phyloP scores from a whole-genome alignment of 1,284 basidiomycete genomes.

The Tilletia caries region DNA sequence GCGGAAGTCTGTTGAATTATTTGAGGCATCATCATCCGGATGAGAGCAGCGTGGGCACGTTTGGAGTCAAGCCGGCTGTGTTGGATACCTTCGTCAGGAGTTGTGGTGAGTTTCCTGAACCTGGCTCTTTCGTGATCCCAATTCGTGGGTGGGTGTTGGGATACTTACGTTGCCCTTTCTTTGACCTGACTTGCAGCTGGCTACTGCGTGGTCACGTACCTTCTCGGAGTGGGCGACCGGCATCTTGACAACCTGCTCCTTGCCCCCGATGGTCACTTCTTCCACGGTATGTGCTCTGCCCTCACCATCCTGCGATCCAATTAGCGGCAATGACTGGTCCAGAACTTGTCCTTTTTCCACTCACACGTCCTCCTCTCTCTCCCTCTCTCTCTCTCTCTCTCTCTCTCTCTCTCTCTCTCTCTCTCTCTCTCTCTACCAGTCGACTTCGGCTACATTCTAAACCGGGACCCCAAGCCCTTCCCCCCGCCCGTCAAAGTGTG shows the following conservation, averaged over 20 bases:
- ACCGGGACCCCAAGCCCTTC: constrained; percentile 95
- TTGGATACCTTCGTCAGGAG: constrained; percentile 95
- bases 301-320: no score
- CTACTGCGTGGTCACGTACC: constrained; percentile 95
- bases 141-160: not conserved
- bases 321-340: no score
- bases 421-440: constrained; percentile 57
- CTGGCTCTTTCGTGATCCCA: constrained; percentile 5
- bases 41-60: constrained; percentile 85
- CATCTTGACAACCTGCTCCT: constrained; percentile 94
- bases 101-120: constrained; percentile 70
- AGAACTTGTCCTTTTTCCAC: not conserved
- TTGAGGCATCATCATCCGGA: constrained; percentile 80
- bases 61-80: constrained; percentile 83
- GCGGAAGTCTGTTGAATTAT: constrained; percentile 83
- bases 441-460: constrained; percentile 97
- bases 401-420: no score
- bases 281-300: constrained; percentile 48
- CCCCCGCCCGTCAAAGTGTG: constrained; percentile 97
- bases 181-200: constrained; percentile 65
- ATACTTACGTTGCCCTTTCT: constrained; percentile 9
- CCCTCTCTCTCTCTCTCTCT: not conserved
- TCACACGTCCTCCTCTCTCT: not conserved
- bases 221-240: constrained; percentile 93
- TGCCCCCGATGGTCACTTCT: constrained; percentile 75